These are phyloP conservation scores for Yarrowia alimentaria DNA, from an alignment of 805 yeast species.

Conservation along the genomic window DNA sequence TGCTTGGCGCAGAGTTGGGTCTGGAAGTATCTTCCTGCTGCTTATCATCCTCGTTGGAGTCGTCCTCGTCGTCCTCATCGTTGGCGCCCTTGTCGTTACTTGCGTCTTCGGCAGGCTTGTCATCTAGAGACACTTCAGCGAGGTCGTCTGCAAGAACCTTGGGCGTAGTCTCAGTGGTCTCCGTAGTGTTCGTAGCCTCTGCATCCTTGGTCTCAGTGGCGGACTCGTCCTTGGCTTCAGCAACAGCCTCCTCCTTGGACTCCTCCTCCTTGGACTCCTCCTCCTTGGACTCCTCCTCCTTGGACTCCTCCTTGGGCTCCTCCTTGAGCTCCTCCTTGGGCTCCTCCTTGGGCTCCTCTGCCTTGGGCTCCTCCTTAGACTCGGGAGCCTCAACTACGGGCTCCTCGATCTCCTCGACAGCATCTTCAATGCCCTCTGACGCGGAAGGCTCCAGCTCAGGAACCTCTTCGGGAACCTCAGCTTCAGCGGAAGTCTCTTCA, in stretches of 20 bases:
- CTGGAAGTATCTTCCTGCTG: constrained; percentile 18
- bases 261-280: background rate
- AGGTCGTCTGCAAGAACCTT: constrained; percentile 26
- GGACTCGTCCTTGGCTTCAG: background rate
- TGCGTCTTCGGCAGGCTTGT: constrained; percentile 28
- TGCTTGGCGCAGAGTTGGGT: constrained; percentile 29
- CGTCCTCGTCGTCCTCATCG: constrained; percentile 29
- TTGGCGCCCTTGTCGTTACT: constrained; percentile 28
- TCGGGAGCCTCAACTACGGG: constrained; percentile 8
- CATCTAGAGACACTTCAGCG: constrained; percentile 23
- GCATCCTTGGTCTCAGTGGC: background rate
- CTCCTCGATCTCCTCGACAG: constrained; percentile 3
- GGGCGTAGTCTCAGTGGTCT: constrained; percentile 21
- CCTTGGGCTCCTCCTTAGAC: background rate
- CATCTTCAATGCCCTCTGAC: too few species aligned
- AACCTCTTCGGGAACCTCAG: too few species aligned
- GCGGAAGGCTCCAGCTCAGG: too few species aligned
- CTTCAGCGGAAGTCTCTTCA: too few species aligned
- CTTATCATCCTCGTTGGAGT: constrained; percentile 27
- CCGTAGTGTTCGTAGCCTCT: background rate
- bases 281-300: background rate
- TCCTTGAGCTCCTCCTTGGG: background rate
- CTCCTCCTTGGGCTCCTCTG: background rate
- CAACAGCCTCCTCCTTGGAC: background rate
- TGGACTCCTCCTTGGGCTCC: background rate